phyloP scores from a whole-genome alignment of 306 rosid genomes.

The Quercus dentata region DNA sequence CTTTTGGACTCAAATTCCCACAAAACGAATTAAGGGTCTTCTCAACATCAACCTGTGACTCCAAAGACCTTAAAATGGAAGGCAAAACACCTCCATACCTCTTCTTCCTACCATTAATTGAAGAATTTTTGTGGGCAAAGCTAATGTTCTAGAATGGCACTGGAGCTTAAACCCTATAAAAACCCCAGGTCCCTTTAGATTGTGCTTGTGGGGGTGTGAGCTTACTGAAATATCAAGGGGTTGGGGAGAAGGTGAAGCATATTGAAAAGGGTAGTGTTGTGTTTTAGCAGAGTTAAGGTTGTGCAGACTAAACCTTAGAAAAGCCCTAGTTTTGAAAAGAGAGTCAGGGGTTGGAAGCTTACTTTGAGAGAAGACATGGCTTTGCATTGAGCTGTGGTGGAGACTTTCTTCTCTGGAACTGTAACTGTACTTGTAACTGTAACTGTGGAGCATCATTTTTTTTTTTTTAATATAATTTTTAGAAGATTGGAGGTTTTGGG shows the following conservation, averaged over 20 bases:
- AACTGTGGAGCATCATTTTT: slow-evolving; percentile 31
- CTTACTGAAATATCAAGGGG: background rate
- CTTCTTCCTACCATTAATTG: slow-evolving; percentile 30
- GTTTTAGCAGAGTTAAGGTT: slow-evolving; percentile 7
- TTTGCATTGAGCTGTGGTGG: slow-evolving; percentile 31
- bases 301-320: slow-evolving; percentile 21
- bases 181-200: slow-evolving; percentile 21
- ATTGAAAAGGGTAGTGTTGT: background rate
- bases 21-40: slow-evolving; percentile 41
- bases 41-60: slow-evolving; percentile 34
- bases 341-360: slow-evolving; percentile 23
- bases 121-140: slow-evolving; percentile 28
- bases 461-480: background rate
- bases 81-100: slow-evolving; percentile 50
- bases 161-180: slow-evolving; percentile 43
- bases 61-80: slow-evolving; percentile 47
- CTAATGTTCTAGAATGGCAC: slow-evolving; percentile 36
- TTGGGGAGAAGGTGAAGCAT: slow-evolving; percentile 7
- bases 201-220: slow-evolving; percentile 19
- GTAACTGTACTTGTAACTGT: background rate
- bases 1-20: slow-evolving; percentile 46
- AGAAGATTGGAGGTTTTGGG: background rate
- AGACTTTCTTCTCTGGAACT: slow-evolving; percentile 33
- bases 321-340: slow-evolving; percentile 22
- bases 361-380: background rate